Conservation (phyloP, 164 flowering plant genomes). For the Vitis vinifera region DNA sequence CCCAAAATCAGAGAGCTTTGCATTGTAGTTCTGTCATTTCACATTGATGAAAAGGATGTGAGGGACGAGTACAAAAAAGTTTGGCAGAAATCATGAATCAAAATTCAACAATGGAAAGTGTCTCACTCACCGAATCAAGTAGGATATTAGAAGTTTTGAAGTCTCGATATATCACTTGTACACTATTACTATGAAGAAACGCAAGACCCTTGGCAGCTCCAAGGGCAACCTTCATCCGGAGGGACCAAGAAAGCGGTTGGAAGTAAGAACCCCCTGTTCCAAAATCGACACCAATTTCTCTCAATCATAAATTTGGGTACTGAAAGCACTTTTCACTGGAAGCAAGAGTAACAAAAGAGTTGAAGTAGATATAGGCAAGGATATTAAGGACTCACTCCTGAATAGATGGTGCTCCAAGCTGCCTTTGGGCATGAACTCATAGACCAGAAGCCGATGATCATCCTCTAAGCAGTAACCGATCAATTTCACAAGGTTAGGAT, state of each 20-base stretch:
- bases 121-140: constrained; percentile 60
- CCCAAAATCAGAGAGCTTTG: constrained; percentile 89
- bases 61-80: no score
- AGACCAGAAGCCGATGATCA: constrained; percentile 74
- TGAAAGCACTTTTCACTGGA: background rate
- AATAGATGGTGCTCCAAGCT: constrained; percentile 87
- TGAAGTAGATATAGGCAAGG: constrained; percentile 1
- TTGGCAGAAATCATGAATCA: background rate
- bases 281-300: constrained; percentile 3
- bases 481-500: constrained; percentile 79
- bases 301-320: background rate
- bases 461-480: constrained; percentile 84
- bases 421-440: constrained; percentile 82
- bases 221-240: constrained; percentile 76
- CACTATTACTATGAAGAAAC: constrained; percentile 68
- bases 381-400: constrained; percentile 55
- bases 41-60: background rate
- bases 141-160: constrained; percentile 75
- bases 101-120: background rate
- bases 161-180: constrained; percentile 80
- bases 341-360: background rate
- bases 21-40: constrained; percentile 57
- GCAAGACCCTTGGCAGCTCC: constrained; percentile 89
- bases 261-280: constrained; percentile 67
- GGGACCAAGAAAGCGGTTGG: constrained; percentile 80